These are phyloP conservation scores for Passalora sequoiae DNA, from an alignment of 2,329 filamentous ascomycete species.

Conservation along the genomic window DNA sequence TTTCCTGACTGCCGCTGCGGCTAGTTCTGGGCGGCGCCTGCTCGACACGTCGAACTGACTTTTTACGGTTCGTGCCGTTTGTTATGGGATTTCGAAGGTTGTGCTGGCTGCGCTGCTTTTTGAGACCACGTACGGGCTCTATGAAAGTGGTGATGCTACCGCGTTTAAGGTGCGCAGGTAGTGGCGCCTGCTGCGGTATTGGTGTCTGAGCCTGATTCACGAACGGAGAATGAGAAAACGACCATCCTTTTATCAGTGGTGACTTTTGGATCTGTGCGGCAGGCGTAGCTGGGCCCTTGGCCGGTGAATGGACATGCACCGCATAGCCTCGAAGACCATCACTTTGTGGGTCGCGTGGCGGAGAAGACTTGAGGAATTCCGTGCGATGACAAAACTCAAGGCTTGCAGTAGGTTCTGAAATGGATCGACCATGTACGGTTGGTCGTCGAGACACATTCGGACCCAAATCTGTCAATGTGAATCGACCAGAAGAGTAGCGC, in stretches of 20 bases:
- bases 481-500: slow-evolving; percentile 18
- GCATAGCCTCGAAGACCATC: slow-evolving; percentile 17
- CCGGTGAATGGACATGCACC: slow-evolving; percentile 20
- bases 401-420: slow-evolving; percentile 32
- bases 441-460: slow-evolving; percentile 22
- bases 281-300: slow-evolving; percentile 19
- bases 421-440: slow-evolving; percentile 30
- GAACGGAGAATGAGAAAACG: slow-evolving; percentile 28
- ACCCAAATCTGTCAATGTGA: slow-evolving; percentile 28
- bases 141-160: slow-evolving; percentile 31
- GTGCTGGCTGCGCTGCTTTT: slow-evolving; percentile 30
- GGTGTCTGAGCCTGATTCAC: slow-evolving; percentile 25
- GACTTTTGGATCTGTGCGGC: slow-evolving; percentile 16
- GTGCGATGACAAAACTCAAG: slow-evolving; percentile 27
- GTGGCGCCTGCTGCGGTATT: slow-evolving; percentile 23
- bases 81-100: slow-evolving; percentile 30
- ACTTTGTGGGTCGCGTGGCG: slow-evolving; percentile 21
- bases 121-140: slow-evolving; percentile 30
- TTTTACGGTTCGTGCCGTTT: slow-evolving; percentile 15
- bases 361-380: slow-evolving; percentile 31
- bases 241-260: slow-evolving; percentile 15
- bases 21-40: slow-evolving; percentile 15
- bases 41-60: slow-evolving; percentile 4
- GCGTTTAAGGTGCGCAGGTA: slow-evolving; percentile 31
- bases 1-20: slow-evolving; percentile 38